A percentile compares a stretch with the other conserved stretches of the same genome.
Conservation (phyloP, 1,139 yeast genomes). For the Sugiyamaella paludigena region DNA sequence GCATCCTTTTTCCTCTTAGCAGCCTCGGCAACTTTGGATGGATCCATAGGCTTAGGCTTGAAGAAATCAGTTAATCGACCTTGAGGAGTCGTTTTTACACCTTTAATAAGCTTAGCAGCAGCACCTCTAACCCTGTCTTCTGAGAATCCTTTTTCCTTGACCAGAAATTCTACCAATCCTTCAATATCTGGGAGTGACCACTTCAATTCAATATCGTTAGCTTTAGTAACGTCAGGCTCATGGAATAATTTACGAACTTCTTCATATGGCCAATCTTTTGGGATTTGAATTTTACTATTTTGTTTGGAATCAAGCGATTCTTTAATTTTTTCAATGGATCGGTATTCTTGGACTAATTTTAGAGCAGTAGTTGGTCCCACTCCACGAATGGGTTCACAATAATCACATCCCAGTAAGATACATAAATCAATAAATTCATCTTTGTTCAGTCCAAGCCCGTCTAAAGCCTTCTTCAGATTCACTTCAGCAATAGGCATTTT, state of each 20-base stretch:
- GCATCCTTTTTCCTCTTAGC: constrained; percentile 31
- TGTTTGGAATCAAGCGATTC: constrained; percentile 59
- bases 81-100: constrained; percentile 80
- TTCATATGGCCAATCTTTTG: constrained; percentile 91
- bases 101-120: constrained; percentile 79
- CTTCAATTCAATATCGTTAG: constrained; percentile 54
- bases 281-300: constrained; percentile 72
- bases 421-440: constrained; percentile 86
- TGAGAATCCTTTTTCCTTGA: constrained; percentile 76
- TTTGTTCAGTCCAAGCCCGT: constrained; percentile 69
- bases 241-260: constrained; percentile 83
- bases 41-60: constrained; percentile 57
- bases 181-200: constrained; percentile 79
- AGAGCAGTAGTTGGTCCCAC: constrained; percentile 94
- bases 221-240: constrained; percentile 71
- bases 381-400: constrained; percentile 91
- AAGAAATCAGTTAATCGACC: constrained; percentile 93
- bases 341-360: constrained; percentile 83
- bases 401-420: constrained; percentile 92
- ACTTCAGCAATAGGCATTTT: constrained; percentile 91
- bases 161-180: constrained; percentile 69
- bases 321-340: constrained; percentile 72
- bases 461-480: constrained; percentile 62
- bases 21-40: constrained; percentile 26
- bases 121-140: constrained; percentile 90